phyloP scores from a whole-genome alignment of 768 basidiomycete species.

The Lentinus tigrinus region DNA sequence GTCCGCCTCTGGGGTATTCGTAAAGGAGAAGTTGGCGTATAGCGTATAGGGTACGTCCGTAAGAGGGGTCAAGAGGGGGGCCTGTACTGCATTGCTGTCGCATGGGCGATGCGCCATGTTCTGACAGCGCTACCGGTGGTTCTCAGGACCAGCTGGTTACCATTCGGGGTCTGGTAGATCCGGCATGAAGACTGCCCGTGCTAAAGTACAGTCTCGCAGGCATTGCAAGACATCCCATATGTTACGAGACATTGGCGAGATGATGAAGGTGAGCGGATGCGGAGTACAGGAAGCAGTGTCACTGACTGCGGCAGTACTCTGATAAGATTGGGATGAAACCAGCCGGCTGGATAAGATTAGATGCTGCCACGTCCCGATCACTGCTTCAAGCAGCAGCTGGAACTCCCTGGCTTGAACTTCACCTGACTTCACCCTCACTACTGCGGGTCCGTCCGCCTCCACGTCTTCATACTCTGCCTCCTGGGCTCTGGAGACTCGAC shows the following conservation, averaged over 20 bases:
- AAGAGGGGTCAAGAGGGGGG: too few species aligned
- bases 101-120: too few species aligned
- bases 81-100: too few species aligned
- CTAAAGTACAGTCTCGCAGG: neutral
- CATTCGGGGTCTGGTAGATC: too few species aligned
- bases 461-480: neutral
- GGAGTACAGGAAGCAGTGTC: too few species aligned
- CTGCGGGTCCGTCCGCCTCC: neutral
- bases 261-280: too few species aligned
- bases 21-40: neutral
- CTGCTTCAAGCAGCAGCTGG: neutral
- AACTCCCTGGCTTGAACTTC: neutral
- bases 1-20: too few species aligned
- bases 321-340: neutral
- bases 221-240: too few species aligned
- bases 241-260: too few species aligned
- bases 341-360: neutral
- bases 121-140: too few species aligned
- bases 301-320: neutral
- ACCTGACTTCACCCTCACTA: neutral
- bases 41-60: neutral
- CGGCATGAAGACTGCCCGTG: neutral
- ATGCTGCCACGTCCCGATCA: slow-evolving; percentile 18
- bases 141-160: too few species aligned
- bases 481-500: neutral